Base-by-base conservation (phyloP, 2,329 filamentous ascomycete species). In the Colletotrichum theobromicola region DNA sequence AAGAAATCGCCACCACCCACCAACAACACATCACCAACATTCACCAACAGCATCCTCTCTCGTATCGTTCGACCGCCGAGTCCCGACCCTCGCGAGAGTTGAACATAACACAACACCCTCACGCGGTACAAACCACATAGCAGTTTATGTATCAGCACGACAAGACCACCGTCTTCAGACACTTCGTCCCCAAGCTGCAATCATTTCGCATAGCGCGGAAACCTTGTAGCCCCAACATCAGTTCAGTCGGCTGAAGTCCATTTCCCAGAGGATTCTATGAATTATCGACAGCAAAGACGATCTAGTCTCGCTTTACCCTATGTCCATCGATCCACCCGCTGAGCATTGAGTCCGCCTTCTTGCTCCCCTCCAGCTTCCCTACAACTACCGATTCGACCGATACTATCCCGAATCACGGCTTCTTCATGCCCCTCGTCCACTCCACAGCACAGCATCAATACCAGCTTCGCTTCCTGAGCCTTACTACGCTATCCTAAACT, bases 91-190 rank as follows among this genome's bases (percentile, higher is more conserved):
- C 73, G 70, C 69, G 63, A 72, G 73, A 74, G 73, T 75, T 50
- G 69, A 65, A 58, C 58, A 60, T 53, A 75, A 61, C 76, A 68
- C 67, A 61, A 71, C 63, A 74, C 71, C 67, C 67, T 76, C 53
- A 74, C 58, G 50, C 68, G 68, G 70, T 75, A 75, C 65, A 66
- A 34, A 50, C 37, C 74, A 77, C 70, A 70, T 37, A 77, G 76
- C 76, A 94, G 95, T 98, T 94, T 97, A 98, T 98, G 95, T 98
- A 98, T 98, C 95, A 95, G 95, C 94, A 95, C 94, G 94, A 94
- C 93, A 85, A 90, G 84, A 91, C 91, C 92, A 92, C 94, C 94
- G 93, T 95, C 93, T 95, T 95, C 93, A 94, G 93, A 94, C 93
- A 96, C 93, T 93, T 93, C 89, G 93, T 93, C 91, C 95, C 95